Evolutionary conservation across 1,139 yeast genomes (phyloP).

Genomic region (Debaryomyces singareniensis): DNA sequence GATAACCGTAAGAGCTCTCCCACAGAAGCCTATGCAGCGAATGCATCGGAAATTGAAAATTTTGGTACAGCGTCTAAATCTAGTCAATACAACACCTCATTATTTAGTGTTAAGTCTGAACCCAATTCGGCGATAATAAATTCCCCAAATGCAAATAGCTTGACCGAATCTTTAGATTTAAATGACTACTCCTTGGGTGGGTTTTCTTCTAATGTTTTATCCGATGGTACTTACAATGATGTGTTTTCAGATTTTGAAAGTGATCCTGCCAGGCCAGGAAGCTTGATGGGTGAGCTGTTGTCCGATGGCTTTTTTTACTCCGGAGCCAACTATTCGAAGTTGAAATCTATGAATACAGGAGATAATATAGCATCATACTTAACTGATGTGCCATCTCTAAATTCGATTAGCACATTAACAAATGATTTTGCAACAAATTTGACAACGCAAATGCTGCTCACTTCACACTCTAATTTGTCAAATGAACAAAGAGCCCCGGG

Average conservation of each 20-base stretch:
- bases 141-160: slow-evolving; percentile 4
- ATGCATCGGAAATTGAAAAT: neutral
- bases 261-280: slow-evolving; percentile 10
- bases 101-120: slow-evolving; percentile 1
- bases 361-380: slow-evolving; percentile 1
- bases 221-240: slow-evolving; percentile 1
- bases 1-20: too few species aligned
- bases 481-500: slow-evolving; percentile 2
- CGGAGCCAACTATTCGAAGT: slow-evolving; percentile 2
- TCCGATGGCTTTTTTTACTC: neutral
- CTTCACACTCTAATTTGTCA: slow-evolving; percentile 5
- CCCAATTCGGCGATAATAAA: neutral
- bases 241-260: slow-evolving; percentile 17
- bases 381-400: slow-evolving; percentile 1
- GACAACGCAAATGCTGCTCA: slow-evolving; percentile 16
- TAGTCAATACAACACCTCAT: slow-evolving; percentile 2
- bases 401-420: slow-evolving; percentile 21
- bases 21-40: neutral
- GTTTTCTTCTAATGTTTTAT: slow-evolving; percentile 11
- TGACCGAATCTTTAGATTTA: slow-evolving; percentile 7
- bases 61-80: neutral
- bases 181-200: slow-evolving; percentile 17
- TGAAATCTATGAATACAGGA: slow-evolving; percentile 1
- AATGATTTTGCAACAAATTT: slow-evolving; percentile 23
- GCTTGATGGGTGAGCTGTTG: neutral